A percentile compares a stretch with the other conserved stretches of the same genome.
These are phyloP conservation scores for Penicillium riverlandense DNA, from an alignment of 495 filamentous ascomycete genomes.

Conservation along the genomic window DNA sequence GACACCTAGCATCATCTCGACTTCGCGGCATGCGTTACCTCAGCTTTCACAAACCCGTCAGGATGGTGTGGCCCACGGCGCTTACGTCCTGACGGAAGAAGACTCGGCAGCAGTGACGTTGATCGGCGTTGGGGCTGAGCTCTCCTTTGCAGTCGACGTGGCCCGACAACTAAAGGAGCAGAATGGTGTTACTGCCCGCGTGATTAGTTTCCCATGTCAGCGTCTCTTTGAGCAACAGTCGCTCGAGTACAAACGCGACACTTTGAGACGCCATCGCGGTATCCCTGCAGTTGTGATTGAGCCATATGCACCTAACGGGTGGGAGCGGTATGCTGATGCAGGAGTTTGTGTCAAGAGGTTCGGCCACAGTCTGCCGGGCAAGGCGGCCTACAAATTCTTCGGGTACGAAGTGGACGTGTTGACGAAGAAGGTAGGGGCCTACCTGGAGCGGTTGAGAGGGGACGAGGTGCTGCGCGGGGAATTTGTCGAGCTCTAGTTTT, in stretches of 20 bases:
- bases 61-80: conserved; percentile 33
- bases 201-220: conserved; percentile 50
- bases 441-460: conserved; percentile 28
- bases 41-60: conserved; percentile 34
- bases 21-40: conserved; percentile 37
- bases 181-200: conserved; percentile 33
- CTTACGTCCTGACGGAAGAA: conserved; percentile 41
- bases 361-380: conserved; percentile 42
- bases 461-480: conserved; percentile 26
- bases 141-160: conserved; percentile 38
- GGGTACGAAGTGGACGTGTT: conserved; percentile 41
- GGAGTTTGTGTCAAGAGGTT: conserved; percentile 40
- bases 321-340: conserved; percentile 54
- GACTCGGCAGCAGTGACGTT: conserved; percentile 37
- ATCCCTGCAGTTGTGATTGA: conserved; percentile 47
- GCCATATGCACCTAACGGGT: conserved; percentile 48
- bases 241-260: conserved; percentile 38
- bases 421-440: conserved; percentile 35
- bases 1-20: conserved; percentile 41
- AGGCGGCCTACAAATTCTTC: conserved; percentile 47
- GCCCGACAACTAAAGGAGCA: conserved; percentile 22
- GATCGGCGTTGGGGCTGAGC: conserved; percentile 43
- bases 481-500: conserved; percentile 30
- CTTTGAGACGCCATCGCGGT: conserved; percentile 25
- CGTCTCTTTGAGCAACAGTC: conserved; percentile 46